phyloP scores from a whole-genome alignment of 179 eudicot species.

The Amaranthus tricolor region DNA sequence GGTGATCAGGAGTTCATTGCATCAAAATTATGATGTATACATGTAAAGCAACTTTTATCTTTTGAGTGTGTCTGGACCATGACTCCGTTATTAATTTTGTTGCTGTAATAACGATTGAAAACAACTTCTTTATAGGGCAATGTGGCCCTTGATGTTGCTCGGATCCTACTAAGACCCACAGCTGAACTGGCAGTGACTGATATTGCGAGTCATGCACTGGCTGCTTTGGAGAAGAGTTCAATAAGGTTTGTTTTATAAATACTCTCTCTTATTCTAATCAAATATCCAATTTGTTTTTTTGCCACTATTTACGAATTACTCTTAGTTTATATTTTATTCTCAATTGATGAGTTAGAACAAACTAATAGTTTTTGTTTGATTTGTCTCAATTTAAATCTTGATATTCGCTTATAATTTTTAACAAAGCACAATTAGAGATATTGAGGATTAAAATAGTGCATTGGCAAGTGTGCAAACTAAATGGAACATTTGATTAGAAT shows the following conservation, averaged over 20 bases:
- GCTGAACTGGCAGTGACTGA: slow-evolving; percentile 75
- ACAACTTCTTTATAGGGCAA: slow-evolving; percentile 56
- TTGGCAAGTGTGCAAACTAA: too few relatives aligned
- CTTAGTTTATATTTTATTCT: too few relatives aligned
- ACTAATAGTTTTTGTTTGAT: too few relatives aligned
- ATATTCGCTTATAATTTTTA: too few relatives aligned
- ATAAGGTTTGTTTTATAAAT: slow-evolving; percentile 51
- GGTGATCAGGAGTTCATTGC: neutral
- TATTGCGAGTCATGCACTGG: slow-evolving; percentile 72
- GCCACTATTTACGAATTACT: too few relatives aligned
- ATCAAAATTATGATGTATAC: neutral
- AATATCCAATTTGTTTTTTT: too few relatives aligned
- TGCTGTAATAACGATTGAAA: neutral
- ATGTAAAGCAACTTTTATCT: neutral
- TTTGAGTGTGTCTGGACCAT: neutral
- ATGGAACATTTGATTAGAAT: too few relatives aligned
- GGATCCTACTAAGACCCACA: slow-evolving; percentile 72
- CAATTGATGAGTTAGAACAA: too few relatives aligned
- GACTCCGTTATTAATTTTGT: neutral
- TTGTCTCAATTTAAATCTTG: too few relatives aligned
- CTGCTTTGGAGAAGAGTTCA: slow-evolving; percentile 68
- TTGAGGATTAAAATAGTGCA: too few relatives aligned
- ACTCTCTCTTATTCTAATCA: too few relatives aligned
- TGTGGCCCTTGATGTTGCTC: slow-evolving; percentile 96
- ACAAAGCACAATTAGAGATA: too few relatives aligned